Conservation (phyloP, 2,329 filamentous ascomycete genomes). For the Epichloe sp. region DNA sequence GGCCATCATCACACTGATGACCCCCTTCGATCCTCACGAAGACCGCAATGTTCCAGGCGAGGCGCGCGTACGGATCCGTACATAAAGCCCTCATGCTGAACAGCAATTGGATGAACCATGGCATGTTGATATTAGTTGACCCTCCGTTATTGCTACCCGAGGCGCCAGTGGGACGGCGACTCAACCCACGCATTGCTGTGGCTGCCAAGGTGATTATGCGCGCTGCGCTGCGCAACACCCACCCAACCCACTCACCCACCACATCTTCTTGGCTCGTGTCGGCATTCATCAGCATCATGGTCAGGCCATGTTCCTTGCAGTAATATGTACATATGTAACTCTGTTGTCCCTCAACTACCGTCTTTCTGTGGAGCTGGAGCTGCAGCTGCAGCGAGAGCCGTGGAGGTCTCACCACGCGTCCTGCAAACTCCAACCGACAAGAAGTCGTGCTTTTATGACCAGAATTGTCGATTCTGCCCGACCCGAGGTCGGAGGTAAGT, state of each 20-base stretch:
- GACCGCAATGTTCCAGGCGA: background rate
- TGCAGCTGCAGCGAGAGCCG: too few relatives aligned
- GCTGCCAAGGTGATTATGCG: background rate
- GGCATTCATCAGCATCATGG: constrained; percentile 2
- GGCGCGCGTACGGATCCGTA: background rate
- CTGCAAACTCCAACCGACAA: too few relatives aligned
- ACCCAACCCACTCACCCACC: background rate
- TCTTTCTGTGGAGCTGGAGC: too few relatives aligned
- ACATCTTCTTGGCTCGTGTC: constrained; percentile 6
- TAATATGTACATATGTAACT: too few relatives aligned
- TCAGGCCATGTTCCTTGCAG: background rate
- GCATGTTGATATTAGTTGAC: background rate
- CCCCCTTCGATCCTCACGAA: background rate
- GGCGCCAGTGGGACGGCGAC: background rate
- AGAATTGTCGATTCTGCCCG: too few relatives aligned
- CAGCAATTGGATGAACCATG: background rate
- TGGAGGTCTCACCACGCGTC: too few relatives aligned
- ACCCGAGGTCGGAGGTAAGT: too few relatives aligned
- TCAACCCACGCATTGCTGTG: background rate
- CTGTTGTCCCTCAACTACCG: too few relatives aligned
- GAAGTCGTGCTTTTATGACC: too few relatives aligned
- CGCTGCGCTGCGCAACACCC: background rate
- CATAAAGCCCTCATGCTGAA: background rate
- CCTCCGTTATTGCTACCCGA: background rate
- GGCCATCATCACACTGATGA: too few relatives aligned